Base-by-base conservation (phyloP, 192 early-diverging fungal genomes). In the Piromyces sp. region DNA sequence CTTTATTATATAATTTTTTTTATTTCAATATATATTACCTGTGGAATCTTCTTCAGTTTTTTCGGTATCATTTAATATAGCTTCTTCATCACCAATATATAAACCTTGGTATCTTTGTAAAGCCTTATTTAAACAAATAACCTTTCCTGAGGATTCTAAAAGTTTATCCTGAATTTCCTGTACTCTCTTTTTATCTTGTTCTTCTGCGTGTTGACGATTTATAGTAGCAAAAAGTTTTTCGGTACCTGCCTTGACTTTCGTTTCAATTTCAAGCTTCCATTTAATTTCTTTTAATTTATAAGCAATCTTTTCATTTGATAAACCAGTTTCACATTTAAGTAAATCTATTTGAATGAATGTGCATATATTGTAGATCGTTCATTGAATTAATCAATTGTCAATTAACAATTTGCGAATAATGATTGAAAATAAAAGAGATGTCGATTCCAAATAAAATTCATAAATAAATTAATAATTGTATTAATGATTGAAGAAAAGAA, bases 231-330 rank as follows among this genome's bases (percentile, higher is more conserved):
- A 79, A 86, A 97, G 91, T 78, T 90, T 87, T 83, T 95, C 91
- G 16, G 93, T 94, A 31, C 94, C 95, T 31, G 91, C 93, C 83
- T 92, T 89, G n/a, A 99, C 92, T 86, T 96, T 96, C 83, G 89
- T 92, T 88, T 99, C 98, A 29, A 98, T 93, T 80, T 96, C 94
- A 22, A 98, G 91, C 87, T 98, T 97, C 84, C 91, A 93, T 38
- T 92, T 92, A 33, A 97, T 89, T 86, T 97, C 95, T 38, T 92
- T 90, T 29, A 98, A 88, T 86, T 95, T 96, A 84, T 87, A 90
- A 68, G 84, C 87, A 22, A 92, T 85, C 80, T 91, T 91, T 78
- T 87, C 86, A 9, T 82, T 79, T 30, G 89, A 90, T 40, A 90
- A 85, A 3, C 85, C 79, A 26, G 85, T 86, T 58, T 91, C 89